Base-by-base conservation (phyloP, 306 rosid genomes). In the Leucaena leucocephala region DNA sequence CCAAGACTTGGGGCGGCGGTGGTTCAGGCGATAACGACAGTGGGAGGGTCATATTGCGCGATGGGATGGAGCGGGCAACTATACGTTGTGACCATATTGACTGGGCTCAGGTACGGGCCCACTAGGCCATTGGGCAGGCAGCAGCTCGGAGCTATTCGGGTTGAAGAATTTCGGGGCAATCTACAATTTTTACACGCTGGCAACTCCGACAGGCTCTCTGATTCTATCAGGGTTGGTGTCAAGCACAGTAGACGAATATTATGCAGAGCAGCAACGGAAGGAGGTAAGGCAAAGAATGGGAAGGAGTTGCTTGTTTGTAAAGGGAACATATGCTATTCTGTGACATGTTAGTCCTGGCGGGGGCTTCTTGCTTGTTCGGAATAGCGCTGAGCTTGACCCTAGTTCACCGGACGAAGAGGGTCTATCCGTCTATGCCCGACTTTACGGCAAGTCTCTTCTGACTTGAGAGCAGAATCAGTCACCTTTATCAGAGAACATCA, bases 111-210 rank as follows among this genome's bases (percentile, higher is more conserved):
- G 15, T 85, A 80, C 65, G 88, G 90, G 86, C 87, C 4, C 90
- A 87, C 54, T 87, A 85, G 90, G 75, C 87, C 21, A 85, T 85
- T 66, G 88, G 70, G 0, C 12, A 80, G 21, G 82, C 88, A 9
- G 58, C 87, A 27, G 83, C 84, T 85, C 90, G 34, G 87, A 87
- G 33, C 84, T 90, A 45, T 92, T 92, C 5, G 97, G 96, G 45
- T 79, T 90, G 84, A 90, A 89, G 78, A 90, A 88, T 70, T 92
- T 92, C 6, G 97, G 96, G 36, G 87, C 91, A 7, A 59, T 92
- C 35, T 89, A 88, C 80, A 92, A 92, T 70, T 90, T 90, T 76
- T 88, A 89, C 13, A 82, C 91, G 1, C 67, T 90, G 62, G 92
- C 92, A 13, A 85, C 75, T 62, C 96, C 97, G n/a, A 76, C 79